Conservation (phyloP, 257 asterid genomes). For the Avicennia marina region DNA sequence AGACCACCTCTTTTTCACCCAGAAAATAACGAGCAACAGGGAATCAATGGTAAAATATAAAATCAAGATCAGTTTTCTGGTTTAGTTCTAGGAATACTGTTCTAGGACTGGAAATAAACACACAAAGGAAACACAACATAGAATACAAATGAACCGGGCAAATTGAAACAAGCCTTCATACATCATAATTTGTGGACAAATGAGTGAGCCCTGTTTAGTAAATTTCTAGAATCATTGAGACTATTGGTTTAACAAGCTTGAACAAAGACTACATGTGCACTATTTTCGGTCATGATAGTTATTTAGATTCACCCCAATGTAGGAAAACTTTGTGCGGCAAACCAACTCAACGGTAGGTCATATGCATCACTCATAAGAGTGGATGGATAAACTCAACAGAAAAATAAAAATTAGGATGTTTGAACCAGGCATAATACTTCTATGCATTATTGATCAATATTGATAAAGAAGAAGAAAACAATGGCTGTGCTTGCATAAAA, state of each 20-base stretch:
- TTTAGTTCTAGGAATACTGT: not conserved
- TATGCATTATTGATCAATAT: no score
- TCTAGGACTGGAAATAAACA: not conserved
- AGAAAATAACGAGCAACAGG: not conserved
- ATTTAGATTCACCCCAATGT: not conserved
- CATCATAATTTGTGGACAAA: not conserved
- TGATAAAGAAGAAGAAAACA: no score
- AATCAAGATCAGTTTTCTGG: constrained; percentile 1
- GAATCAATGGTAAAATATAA: not conserved
- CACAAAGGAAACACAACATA: not conserved
- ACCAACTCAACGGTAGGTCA: not conserved
- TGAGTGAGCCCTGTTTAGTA: not conserved
- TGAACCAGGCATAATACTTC: no score
- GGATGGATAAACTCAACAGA: not conserved
- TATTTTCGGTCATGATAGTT: no score
- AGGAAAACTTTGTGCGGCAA: not conserved
- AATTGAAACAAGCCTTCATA: not conserved
- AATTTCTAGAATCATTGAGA: not conserved
- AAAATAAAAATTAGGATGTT: not conserved
- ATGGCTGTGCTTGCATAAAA: no score
- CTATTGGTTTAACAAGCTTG: not conserved
- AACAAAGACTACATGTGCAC: not conserved
- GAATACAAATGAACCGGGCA: not conserved
- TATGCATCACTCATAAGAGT: not conserved
- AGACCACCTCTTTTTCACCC: not conserved